Evolutionary conservation across 768 basidiomycete species (phyloP), one percentile per base, ranked within the genome.

Genomic region (Termitomyces sp.): DNA sequence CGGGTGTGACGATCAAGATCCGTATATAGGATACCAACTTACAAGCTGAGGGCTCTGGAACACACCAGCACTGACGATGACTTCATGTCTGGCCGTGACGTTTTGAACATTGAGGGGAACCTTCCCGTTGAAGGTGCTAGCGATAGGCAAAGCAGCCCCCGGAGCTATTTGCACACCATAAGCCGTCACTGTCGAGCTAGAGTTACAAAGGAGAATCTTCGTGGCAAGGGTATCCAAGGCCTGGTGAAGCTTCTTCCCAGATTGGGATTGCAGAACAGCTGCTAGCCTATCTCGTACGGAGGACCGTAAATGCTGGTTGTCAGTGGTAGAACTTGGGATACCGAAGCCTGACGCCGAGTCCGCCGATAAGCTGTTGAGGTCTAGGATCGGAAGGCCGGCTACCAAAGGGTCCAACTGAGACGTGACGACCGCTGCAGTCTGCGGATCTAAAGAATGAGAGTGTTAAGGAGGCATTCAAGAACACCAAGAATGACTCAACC

Each of bases 11-110:
- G 9, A 12, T 36, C 12, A 12, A 23, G 54, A 18, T 18, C 40
- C 26, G 9, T 14, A 8, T 2, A 12, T 18, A 32, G 0, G 10
- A n/a, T n/a, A 10, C 13, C 12, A 5, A 62, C 67, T 55, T 52
- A 69, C 67, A 36, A 71, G 56, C 49, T 71, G 70, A 3, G 69
- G 66, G 35, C 64, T 66, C 57, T 71, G 70, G 60, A 69, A 68
- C 23, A 61, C 63, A 4, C 68, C 69, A 4, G 70, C 68, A 53
- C 70, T 69, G n/a, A 71, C 38, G 43, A 71, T 69, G 13, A 71
- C 68, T 55, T 71, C 70, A 46, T 68, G 57, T 52, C 58, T 64
- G 0, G 64, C 69, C 1, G 67, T 71, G 20, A 69, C 51, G 36
- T 60, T 57, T 38, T 59, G 49, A 12, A 66, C 47, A 20, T 58